phyloP scores from a whole-genome alignment of 2,329 filamentous ascomycete genomes.

The Alternaria atra region DNA sequence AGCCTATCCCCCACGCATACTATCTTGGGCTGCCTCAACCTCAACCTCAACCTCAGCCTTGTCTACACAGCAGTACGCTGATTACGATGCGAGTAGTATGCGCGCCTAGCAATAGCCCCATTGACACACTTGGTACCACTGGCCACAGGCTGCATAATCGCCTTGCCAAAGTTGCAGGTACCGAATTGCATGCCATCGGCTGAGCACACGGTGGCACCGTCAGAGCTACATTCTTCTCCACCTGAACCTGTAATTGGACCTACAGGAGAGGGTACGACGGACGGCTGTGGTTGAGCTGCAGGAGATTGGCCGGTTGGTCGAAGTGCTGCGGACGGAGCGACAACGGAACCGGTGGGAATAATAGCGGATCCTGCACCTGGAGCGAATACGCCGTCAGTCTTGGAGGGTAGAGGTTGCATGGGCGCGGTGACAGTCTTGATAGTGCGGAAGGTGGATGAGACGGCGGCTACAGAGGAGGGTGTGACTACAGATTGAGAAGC shows the following conservation, averaged over 20 bases:
- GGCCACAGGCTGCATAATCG: constrained; percentile 53
- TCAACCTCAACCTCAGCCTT: neutral
- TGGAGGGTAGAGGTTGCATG: constrained; percentile 9
- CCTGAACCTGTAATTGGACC: constrained; percentile 1
- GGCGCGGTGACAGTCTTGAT: constrained; percentile 40
- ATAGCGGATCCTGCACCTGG: neutral
- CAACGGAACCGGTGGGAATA: neutral
- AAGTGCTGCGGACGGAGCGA: neutral
- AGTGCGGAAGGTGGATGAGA: constrained; percentile 29
- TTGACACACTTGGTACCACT: constrained; percentile 54
- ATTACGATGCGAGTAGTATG: constrained; percentile 22
- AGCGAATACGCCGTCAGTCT: neutral
- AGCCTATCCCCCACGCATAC: too few species aligned
- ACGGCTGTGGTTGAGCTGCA: neutral
- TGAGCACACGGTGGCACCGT: constrained; percentile 52
- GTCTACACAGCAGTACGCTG: neutral
- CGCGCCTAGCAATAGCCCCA: constrained; percentile 48
- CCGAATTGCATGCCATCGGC: constrained; percentile 49
- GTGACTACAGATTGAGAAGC: constrained; percentile 9
- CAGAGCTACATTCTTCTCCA: constrained; percentile 37
- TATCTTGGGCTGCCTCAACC: too few species aligned
- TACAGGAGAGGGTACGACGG: constrained; percentile 1
- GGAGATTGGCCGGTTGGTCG: constrained; percentile 2
- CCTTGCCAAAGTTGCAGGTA: constrained; percentile 52
- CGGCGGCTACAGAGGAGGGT: neutral